A percentile compares a stretch with the other conserved stretches of the same genome.
phyloP scores from a whole-genome alignment of 768 basidiomycete genomes.

The Hygrocybe punicea region DNA sequence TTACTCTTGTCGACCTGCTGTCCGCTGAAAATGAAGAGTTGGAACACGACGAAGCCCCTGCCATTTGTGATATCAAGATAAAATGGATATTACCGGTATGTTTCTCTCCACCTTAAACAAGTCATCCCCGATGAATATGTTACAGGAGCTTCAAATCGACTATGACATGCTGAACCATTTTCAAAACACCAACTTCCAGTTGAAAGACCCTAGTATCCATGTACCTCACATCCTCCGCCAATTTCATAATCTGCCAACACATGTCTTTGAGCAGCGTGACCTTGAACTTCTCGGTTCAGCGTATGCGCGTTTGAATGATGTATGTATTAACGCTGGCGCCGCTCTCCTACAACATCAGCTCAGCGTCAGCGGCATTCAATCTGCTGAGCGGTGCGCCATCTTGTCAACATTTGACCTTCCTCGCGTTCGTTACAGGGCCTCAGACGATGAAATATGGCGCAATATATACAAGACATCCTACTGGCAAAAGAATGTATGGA shows the following conservation, averaged over 20 bases:
- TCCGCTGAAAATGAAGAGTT: too few relatives aligned
- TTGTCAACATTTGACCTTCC: conserved; percentile 21
- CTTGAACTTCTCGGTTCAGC: conserved; percentile 6
- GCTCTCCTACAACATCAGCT: conserved; percentile 13
- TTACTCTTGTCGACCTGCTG: background rate
- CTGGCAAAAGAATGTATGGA: conserved; percentile 34
- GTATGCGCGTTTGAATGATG: conserved; percentile 18
- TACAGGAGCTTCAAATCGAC: too few relatives aligned
- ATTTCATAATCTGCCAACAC: conserved; percentile 8
- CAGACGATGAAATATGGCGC: conserved; percentile 23
- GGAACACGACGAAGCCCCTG: background rate
- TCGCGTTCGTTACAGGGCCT: conserved; percentile 12
- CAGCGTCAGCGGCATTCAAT: background rate
- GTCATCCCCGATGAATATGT: too few relatives aligned
- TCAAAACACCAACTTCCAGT: background rate
- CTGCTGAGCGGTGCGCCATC: conserved; percentile 7
- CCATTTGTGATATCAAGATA: too few relatives aligned
- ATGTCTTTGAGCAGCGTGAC: conserved; percentile 9
- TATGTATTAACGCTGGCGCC: conserved; percentile 26
- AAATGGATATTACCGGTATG: too few relatives aligned
- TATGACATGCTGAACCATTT: too few relatives aligned
- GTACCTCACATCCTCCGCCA: background rate
- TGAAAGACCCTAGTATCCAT: background rate
- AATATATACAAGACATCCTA: conserved; percentile 13
- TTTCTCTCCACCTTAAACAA: too few relatives aligned